Conservation (phyloP, 2,329 filamentous ascomycete species). For the Calonectria henricotiae region DNA sequence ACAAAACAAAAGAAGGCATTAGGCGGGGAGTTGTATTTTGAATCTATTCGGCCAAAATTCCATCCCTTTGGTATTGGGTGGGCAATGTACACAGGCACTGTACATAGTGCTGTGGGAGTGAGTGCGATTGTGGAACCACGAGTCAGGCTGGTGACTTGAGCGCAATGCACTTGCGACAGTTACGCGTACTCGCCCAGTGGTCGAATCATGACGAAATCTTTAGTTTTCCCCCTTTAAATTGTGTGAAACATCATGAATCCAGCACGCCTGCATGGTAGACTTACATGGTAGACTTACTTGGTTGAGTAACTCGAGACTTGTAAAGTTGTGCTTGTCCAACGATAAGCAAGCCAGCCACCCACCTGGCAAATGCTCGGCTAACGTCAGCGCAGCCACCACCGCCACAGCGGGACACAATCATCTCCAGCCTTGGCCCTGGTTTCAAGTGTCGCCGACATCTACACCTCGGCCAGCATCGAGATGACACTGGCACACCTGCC, state of each 20-base stretch:
- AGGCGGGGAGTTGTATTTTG: too few relatives aligned
- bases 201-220: background rate
- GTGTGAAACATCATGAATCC: background rate
- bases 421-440: constrained; percentile 44
- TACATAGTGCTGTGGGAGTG: too few relatives aligned
- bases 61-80: too few relatives aligned
- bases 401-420: constrained; percentile 53
- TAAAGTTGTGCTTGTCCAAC: background rate
- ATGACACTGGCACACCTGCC: constrained; percentile 38
- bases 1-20: background rate
- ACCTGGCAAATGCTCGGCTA: constrained; percentile 51
- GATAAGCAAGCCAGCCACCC: constrained; percentile 10
- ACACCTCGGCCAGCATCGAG: constrained; percentile 44
- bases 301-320: too few relatives aligned
- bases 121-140: background rate
- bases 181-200: background rate
- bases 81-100: too few relatives aligned
- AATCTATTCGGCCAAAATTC: background rate
- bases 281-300: background rate
- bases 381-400: constrained; percentile 46
- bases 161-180: background rate
- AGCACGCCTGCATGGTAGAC: background rate
- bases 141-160: background rate
- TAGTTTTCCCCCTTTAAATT: background rate
- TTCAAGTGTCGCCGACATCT: constrained; percentile 50